Conservation (phyloP, 2,329 filamentous ascomycete genomes). For the Mariannaea sp. region DNA sequence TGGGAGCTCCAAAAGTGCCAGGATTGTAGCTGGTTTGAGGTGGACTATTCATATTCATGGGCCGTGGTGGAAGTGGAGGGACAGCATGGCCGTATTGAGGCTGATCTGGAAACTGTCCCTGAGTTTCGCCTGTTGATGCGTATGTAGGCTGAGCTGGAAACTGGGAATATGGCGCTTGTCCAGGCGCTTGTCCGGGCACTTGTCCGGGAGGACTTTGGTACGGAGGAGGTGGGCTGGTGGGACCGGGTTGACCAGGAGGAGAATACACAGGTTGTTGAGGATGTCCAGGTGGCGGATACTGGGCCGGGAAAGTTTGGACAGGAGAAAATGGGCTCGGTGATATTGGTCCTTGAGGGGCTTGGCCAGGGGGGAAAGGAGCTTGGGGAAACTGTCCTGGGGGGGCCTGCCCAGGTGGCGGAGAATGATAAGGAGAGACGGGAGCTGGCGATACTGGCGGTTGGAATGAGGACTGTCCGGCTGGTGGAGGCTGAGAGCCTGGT, state of each 20-base stretch:
- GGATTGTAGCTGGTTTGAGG: conserved; percentile 19
- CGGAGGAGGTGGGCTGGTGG: not conserved
- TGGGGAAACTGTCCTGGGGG: not conserved
- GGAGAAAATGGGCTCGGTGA: not conserved
- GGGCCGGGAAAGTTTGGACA: not conserved
- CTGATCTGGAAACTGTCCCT: conserved; percentile 17
- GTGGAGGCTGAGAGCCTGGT: conserved; percentile 22
- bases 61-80: conserved; percentile 39
- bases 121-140: conserved; percentile 10
- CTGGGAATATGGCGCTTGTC: conserved; percentile 14
- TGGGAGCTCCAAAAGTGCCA: conserved; percentile 28
- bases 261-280: not conserved
- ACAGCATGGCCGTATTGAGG: conserved; percentile 21
- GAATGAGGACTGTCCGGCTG: conserved; percentile 22
- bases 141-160: conserved; percentile 34
- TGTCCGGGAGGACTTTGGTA: conserved; percentile 11
- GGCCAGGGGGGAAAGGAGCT: not conserved
- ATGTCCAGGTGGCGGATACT: not conserved
- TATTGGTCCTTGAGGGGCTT: not conserved
- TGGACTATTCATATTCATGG: conserved; percentile 29
- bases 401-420: conserved; percentile 8
- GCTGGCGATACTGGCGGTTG: not conserved
- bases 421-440: conserved; percentile 4
- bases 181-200: conserved; percentile 18
- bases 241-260: not conserved